Evolutionary conservation across 768 basidiomycete genomes (phyloP), one percentile per base, ranked within the genome.

Genomic region (Clitopilus hobsonii): DNA sequence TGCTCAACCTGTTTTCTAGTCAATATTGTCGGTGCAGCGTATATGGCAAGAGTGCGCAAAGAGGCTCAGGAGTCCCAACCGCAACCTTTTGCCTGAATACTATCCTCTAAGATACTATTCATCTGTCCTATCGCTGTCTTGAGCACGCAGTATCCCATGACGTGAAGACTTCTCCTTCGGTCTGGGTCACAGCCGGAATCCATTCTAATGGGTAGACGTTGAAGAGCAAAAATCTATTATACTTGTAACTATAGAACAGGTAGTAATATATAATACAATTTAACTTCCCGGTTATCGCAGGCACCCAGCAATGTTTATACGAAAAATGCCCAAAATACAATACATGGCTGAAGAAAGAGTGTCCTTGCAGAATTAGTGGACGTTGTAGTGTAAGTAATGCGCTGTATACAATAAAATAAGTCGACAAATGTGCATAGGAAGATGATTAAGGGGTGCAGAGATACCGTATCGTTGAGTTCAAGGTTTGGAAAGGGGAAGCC

Each of bases 1-100:
- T 28, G 14, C 8, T 14, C 27, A 24, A 23, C 51, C 18, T 16
- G 54, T 59, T 29, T 50, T 36, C 25, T 60, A 93, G 90, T 92
- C 73, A 88, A 86, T 67, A 81, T 90, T 48, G 85, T 92, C 26
- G 86, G 86, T 71, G 77, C 76, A 63, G 78, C 86, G 16, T 92
- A 92, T 68, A 72, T 79, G 25, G 65, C 74, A 36, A 81, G 88
- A 56, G 63, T 89, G 38, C 71, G 72, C 58, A 80, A 72, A 62
- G 85, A 88, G 53, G 64, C 65, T n/a, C n/a, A n/a, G 57, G 72
- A 74, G 54, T 60, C 56, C 53, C 60, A 60, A 23, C 53, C 20
- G 51, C 60, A 60, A 23, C 53, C 20, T 54, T 48, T 50, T 52
- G 53, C 7, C 52, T 52, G 30, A 23, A 58, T 55, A 51, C 48